Conservation (phyloP, 176 grass and related monocot species). For the Aegilops sharonensis region DNA sequence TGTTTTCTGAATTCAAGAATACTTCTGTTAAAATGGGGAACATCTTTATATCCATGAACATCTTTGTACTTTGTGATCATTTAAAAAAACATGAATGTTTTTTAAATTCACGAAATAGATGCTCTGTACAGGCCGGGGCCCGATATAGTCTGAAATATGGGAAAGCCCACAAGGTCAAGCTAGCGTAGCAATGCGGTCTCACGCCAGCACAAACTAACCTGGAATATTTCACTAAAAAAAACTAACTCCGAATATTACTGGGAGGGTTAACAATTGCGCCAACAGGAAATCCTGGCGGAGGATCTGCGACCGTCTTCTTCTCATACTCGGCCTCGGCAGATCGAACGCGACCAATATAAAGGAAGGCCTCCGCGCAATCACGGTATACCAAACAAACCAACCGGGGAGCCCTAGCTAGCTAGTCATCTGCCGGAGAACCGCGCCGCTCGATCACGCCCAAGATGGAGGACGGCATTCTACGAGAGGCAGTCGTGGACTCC, state of each 20-base stretch:
- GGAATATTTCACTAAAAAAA: too few species aligned
- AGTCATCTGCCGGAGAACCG: background rate
- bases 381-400: background rate
- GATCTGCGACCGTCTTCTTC: background rate
- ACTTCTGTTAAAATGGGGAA: too few species aligned
- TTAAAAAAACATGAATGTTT: too few species aligned
- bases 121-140: too few species aligned
- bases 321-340: background rate
- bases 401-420: background rate
- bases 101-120: too few species aligned
- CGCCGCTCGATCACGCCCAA: background rate
- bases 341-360: background rate
- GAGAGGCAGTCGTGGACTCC: background rate
- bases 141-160: background rate
- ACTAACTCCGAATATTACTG: background rate
- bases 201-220: too few species aligned
- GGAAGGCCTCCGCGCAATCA: background rate
- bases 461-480: slow-evolving; percentile 19
- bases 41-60: too few species aligned
- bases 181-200: too few species aligned
- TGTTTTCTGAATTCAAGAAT: too few species aligned
- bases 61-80: too few species aligned
- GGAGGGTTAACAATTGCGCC: background rate
- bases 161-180: background rate
- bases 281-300: background rate